phyloP scores from a whole-genome alignment of 164 flowering plant species.

The Liquidambar formosana region DNA sequence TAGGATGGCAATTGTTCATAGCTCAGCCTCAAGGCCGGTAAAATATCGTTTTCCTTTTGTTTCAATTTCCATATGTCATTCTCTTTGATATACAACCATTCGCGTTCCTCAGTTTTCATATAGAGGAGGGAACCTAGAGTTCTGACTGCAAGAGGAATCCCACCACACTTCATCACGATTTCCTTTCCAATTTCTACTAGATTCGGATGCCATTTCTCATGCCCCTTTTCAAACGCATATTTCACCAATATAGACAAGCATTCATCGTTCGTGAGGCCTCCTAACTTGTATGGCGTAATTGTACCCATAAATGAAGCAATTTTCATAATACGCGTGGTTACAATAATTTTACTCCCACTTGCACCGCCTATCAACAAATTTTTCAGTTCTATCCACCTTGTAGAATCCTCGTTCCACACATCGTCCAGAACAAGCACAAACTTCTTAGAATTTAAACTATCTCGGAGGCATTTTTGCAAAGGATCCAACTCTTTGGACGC shows the following conservation, averaged over 20 bases:
- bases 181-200: conserved; percentile 1
- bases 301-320: background rate
- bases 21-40: background rate
- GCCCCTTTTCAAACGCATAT: conserved; percentile 3
- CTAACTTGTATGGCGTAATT: background rate
- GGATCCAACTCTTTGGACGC: no score
- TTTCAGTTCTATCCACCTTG: background rate
- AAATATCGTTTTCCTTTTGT: background rate
- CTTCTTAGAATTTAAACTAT: background rate
- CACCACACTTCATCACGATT: conserved; percentile 1
- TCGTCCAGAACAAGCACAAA: background rate
- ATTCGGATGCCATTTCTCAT: background rate
- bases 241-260: conserved; percentile 3
- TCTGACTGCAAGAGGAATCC: background rate
- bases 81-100: no score
- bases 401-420: conserved; percentile 13
- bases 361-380: no score
- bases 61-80: background rate
- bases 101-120: no score
- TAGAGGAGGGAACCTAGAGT: no score
- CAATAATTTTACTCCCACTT: background rate
- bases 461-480: no score
- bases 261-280: background rate
- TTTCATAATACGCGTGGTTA: background rate
- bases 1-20: background rate